Percentiles rank a stretch among this genome's conserved stretches.
These are phyloP conservation scores for Pythium myriotylum DNA, from an alignment of 352 stramenopile genomes.

Conservation along the genomic window DNA sequence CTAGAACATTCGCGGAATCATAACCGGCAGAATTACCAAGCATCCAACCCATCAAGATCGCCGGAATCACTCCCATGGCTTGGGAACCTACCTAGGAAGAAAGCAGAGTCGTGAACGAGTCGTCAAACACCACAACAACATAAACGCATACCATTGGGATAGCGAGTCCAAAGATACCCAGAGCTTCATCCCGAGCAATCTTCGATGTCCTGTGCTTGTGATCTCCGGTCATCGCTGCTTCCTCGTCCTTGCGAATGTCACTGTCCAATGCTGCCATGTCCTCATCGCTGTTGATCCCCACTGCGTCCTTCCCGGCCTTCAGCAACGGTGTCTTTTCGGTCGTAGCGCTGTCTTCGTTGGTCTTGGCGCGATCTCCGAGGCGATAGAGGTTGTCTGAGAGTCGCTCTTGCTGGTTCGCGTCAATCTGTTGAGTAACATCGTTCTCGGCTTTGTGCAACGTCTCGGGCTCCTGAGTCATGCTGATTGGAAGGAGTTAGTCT, in stretches of 20 bases:
- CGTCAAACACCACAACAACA: not conserved
- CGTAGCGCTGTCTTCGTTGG: not conserved
- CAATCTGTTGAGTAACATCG: too few species aligned
- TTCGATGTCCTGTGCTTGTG: not conserved
- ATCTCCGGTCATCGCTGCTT: not conserved
- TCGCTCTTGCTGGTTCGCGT: too few species aligned
- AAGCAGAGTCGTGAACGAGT: not conserved
- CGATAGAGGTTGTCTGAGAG: not conserved
- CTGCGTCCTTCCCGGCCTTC: not conserved
- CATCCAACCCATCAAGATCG: conserved; percentile 50
- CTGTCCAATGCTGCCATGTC: not conserved
- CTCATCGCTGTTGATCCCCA: not conserved
- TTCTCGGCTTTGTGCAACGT: too few species aligned
- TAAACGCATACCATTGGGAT: conserved; percentile 9
- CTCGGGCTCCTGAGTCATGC: too few species aligned
- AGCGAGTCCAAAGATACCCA: not conserved
- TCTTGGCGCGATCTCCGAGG: not conserved
- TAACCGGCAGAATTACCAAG: conserved; percentile 43
- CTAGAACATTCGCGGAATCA: conserved; percentile 19
- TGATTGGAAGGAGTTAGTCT: too few species aligned
- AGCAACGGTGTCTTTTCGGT: not conserved
- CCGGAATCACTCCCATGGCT: conserved; percentile 43
- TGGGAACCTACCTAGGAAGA: not conserved
- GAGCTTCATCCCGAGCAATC: not conserved
- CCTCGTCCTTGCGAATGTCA: not conserved